Percentiles rank a stretch among this genome's conserved stretches.
phyloP scores from a whole-genome alignment of 78 protist genomes.

The Dictyostelium purpureum region DNA sequence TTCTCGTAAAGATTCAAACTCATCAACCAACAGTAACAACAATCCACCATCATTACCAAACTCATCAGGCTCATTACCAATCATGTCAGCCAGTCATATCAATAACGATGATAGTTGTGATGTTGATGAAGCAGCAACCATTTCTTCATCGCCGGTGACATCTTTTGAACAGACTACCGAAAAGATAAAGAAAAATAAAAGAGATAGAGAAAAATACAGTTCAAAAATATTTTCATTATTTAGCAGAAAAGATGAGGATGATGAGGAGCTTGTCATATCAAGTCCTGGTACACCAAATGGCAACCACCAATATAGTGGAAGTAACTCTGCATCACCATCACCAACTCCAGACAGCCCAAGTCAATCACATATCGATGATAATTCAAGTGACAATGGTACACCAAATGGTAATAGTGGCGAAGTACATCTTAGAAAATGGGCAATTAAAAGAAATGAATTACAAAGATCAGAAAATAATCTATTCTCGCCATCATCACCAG shows the following conservation, averaged over 20 bases:
- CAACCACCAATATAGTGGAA: background rate
- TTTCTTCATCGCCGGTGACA: background rate
- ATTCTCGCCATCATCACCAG: constrained; percentile 13
- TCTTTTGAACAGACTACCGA: background rate
- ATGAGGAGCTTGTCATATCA: constrained; percentile 7
- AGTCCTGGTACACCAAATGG: background rate
- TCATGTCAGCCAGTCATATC: too few relatives aligned
- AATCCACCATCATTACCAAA: background rate
- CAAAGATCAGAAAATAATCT: constrained; percentile 8
- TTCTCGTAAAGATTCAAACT: background rate
- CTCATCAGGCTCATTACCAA: background rate
- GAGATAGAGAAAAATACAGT: constrained; percentile 25
- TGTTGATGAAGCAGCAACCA: background rate
- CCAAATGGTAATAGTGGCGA: constrained; percentile 16
- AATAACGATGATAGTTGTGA: background rate
- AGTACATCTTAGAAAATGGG: constrained; percentile 67
- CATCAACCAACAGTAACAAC: background rate
- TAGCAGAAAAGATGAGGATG: constrained; percentile 14
- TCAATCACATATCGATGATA: background rate
- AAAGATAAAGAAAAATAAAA: background rate
- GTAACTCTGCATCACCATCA: background rate
- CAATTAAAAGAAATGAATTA: constrained; percentile 49
- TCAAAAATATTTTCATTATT: constrained; percentile 47
- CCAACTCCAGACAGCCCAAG: constrained; percentile 18
- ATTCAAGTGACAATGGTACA: background rate